A percentile compares a stretch with the other conserved stretches of the same genome.
Conservation (phyloP, 345 rosid genomes). For the Gynandropsis gynandra region DNA sequence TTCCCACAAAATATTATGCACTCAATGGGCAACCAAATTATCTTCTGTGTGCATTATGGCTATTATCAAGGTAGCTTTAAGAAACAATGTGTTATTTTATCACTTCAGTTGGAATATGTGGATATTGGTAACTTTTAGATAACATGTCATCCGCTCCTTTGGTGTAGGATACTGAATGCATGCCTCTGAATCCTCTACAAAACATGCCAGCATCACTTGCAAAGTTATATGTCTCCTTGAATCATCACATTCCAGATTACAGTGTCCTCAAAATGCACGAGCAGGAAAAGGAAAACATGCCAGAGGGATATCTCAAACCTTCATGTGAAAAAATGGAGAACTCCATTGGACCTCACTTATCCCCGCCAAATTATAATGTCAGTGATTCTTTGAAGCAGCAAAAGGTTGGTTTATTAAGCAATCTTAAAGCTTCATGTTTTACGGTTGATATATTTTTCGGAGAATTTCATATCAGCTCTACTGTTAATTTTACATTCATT, state of each 20-base stretch:
- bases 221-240: constrained; percentile 34
- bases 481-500: constrained; percentile 7
- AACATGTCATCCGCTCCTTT: constrained; percentile 21
- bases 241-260: constrained; percentile 37
- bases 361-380: constrained; percentile 33
- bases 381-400: constrained; percentile 35
- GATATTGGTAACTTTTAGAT: constrained; percentile 15
- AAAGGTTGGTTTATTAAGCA: constrained; percentile 41
- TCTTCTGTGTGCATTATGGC: not conserved
- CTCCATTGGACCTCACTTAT: constrained; percentile 28
- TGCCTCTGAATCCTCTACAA: constrained; percentile 63
- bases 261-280: constrained; percentile 48
- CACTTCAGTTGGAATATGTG: constrained; percentile 3
- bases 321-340: constrained; percentile 40
- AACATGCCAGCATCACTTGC: constrained; percentile 70
- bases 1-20: constrained; percentile 10
- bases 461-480: constrained; percentile 8
- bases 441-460: constrained; percentile 5
- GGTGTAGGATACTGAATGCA: constrained; percentile 76
- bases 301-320: constrained; percentile 40
- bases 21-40: constrained; percentile 1
- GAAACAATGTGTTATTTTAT: not conserved
- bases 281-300: constrained; percentile 37
- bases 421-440: constrained; percentile 16
- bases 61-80: constrained; percentile 2